A percentile compares a stretch with the other conserved stretches of the same genome.
Conservation (phyloP, 805 yeast species). For the Candida stauntonica region DNA sequence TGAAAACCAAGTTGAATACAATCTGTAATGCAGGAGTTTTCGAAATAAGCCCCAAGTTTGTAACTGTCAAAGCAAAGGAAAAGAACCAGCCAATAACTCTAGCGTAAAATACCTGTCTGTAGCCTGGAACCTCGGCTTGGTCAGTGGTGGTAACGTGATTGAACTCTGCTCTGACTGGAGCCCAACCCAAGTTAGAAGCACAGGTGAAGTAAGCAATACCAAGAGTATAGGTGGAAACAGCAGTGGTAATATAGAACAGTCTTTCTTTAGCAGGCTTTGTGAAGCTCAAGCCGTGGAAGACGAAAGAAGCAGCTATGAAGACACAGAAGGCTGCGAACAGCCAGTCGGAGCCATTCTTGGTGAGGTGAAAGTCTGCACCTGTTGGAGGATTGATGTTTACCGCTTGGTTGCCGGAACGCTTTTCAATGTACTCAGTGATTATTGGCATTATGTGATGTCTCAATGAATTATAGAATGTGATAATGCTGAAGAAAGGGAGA, state of each 20-base stretch:
- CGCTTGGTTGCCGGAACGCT: conserved; percentile 23
- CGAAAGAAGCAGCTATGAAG: conserved; percentile 36
- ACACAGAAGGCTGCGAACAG: conserved; percentile 57
- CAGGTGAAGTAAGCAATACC: conserved; percentile 48
- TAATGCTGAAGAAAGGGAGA: too few species aligned
- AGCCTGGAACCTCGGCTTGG: conserved; percentile 31
- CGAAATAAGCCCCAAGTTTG: conserved; percentile 30
- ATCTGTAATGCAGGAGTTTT: conserved; percentile 40
- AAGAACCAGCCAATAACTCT: conserved; percentile 55
- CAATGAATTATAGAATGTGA: background rate
- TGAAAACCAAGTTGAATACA: conserved; percentile 31
- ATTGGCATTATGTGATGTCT: conserved; percentile 5
- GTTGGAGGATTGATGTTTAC: conserved; percentile 19
- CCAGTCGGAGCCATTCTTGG: conserved; percentile 60
- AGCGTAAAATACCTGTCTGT: conserved; percentile 52
- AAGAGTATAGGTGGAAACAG: conserved; percentile 37
- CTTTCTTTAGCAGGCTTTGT: conserved; percentile 21
- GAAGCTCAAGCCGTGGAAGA: conserved; percentile 25
- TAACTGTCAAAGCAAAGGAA: conserved; percentile 31
- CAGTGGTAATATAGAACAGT: conserved; percentile 37
- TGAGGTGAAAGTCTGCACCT: conserved; percentile 45
- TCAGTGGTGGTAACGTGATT: conserved; percentile 41
- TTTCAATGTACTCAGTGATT: conserved; percentile 3
- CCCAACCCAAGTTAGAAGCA: conserved; percentile 56
- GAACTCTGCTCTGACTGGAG: conserved; percentile 44